A percentile compares a stretch with the other conserved stretches of the same genome.
Conservation (phyloP, 192 early-diverging fungal genomes). For the Rhizophagus prolifer region DNA sequence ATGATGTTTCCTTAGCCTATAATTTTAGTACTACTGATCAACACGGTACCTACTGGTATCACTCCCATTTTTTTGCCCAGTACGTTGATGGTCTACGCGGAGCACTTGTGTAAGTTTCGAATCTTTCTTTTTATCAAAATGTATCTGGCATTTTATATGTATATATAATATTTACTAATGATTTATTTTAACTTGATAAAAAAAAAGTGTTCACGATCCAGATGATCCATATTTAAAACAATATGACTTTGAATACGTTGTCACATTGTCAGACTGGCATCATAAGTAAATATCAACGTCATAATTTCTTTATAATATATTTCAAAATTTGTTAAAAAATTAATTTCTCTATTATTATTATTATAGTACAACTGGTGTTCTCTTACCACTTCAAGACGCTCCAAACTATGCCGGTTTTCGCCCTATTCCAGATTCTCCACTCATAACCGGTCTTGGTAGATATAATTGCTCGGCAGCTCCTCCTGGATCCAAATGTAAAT, state of each 20-base stretch:
- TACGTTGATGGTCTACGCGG: conserved; percentile 35
- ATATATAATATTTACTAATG: too few relatives aligned
- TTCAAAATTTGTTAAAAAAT: neutral
- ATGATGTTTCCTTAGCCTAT: conserved; percentile 30
- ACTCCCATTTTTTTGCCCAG: conserved; percentile 38
- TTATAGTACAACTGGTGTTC: conserved; percentile 30
- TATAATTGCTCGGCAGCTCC: conserved; percentile 34
- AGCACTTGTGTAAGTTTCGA: neutral
- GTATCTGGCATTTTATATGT: too few relatives aligned
- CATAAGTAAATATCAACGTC: conserved; percentile 8
- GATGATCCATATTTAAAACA: conserved; percentile 31
- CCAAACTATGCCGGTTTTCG: neutral
- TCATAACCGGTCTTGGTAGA: conserved; percentile 27
- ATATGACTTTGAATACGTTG: conserved; percentile 38
- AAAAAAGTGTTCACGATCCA: conserved; percentile 6
- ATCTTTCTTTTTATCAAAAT: too few relatives aligned
- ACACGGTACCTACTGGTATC: conserved; percentile 51
- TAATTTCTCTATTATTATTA: neutral
- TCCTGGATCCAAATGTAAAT: conserved; percentile 23
- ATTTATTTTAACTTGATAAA: too few relatives aligned
- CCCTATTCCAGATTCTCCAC: conserved; percentile 31
- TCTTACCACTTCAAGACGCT: conserved; percentile 4
- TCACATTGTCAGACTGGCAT: conserved; percentile 34
- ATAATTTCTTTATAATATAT: neutral
- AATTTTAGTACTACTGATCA: conserved; percentile 32